Base-by-base conservation (phyloP, 768 basidiomycete species). In the Amanita muscaria region DNA sequence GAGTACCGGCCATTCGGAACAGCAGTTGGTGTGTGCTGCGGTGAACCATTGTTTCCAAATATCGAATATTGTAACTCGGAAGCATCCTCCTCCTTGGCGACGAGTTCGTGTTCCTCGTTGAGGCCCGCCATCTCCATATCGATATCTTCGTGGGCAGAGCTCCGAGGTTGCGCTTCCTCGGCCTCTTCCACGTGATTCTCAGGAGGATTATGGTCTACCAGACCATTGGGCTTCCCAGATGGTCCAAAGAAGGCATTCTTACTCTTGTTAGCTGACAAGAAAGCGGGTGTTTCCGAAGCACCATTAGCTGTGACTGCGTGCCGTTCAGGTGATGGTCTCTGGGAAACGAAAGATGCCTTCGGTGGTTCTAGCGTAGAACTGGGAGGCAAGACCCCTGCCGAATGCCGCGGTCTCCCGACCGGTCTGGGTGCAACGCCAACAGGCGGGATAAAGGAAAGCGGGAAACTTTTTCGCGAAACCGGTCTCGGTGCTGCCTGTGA, bases 161-260 rank as follows among this genome's bases (percentile, higher is more conserved):
- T 29, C 12, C 7, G 48, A 22, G 27, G 43, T 34, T 5, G 24
- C 18, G 46, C 18, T 22, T 34, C 23, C 18, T 35, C 39, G 18
- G 40, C 18, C 23, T 29, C 37, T 32, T 24, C 36, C 16, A 21
- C 33, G 31, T 48, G 56, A 35, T 57, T 58, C 24, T 44, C 34
- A 12, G 8, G 10, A 2, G 18, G 34, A 5, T 5, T 16, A 51
- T 56, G 42, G 53, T 53, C 33, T 35, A 49, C 22, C 27, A 50
- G 14, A 5, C 63, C 63, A 43, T 64, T 65, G 14, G 51, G 52
- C 48, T 54, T 57, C 1, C 57, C 43, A 9, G 76, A 71, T 0
- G 79, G 80, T 29, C 72, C 67, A 54, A 77, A 85, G 56, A 86
- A 86, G 3, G 83, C 83, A 50, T 85, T 86, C 18, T 66, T 69